These are phyloP conservation scores for Beauveria varroae DNA, from an alignment of 2,329 filamentous ascomycete genomes.

Conservation along the genomic window DNA sequence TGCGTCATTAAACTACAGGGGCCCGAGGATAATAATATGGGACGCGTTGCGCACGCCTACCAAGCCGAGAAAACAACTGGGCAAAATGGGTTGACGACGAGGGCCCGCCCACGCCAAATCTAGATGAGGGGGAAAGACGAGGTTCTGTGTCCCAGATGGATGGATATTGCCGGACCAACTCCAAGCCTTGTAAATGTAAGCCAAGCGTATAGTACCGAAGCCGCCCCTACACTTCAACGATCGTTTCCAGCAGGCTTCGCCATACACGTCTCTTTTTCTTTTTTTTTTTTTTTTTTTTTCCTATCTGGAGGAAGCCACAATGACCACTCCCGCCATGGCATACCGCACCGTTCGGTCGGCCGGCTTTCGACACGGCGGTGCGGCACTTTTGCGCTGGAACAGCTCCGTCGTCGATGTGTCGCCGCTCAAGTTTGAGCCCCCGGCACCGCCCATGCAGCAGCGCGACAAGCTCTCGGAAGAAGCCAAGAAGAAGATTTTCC, in stretches of 20 bases:
- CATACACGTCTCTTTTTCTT: neutral
- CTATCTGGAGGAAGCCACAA: neutral
- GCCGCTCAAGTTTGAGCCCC: constrained; percentile 10
- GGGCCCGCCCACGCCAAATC: constrained; percentile 7
- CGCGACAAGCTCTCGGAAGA: constrained; percentile 4
- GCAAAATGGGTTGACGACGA: neutral
- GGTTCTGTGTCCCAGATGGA: neutral
- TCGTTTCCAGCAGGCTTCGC: neutral
- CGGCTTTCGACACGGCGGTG: constrained; percentile 7
- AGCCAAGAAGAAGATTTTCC: constrained; percentile 26
- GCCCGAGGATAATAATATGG: constrained; percentile 9
- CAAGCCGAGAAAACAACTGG: neutral
- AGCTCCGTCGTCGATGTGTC: constrained; percentile 10
- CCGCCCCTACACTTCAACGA: neutral
- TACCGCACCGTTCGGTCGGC: constrained; percentile 5
- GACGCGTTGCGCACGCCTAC: neutral
- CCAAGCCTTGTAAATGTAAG: constrained; percentile 11
- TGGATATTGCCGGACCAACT: constrained; percentile 11
- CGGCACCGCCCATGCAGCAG: neutral
- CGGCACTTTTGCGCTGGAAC: constrained; percentile 11
- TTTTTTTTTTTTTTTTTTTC: neutral
- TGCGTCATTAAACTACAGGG: constrained; percentile 4
- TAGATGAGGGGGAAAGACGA: constrained; percentile 3
- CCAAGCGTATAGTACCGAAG: neutral
- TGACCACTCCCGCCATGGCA: constrained; percentile 8